Evolutionary conservation across 1,284 basidiomycete genomes (phyloP).

Genomic region (Moesziomyces sp.): DNA sequence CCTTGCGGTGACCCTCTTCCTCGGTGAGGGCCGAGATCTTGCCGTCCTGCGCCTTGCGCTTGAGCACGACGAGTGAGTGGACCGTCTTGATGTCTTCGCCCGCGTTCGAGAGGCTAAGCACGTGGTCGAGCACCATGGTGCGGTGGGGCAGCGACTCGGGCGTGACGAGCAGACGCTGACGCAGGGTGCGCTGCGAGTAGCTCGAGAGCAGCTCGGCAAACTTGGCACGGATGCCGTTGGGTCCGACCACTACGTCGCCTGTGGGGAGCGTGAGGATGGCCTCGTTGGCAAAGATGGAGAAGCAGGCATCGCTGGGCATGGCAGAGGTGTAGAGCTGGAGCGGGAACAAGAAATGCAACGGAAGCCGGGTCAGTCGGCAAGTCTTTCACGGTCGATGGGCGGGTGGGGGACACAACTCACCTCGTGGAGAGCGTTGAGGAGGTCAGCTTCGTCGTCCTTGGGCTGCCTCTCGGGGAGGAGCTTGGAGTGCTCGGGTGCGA

Average conservation of each 20-base stretch:
- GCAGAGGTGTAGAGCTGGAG: conserved; percentile 52
- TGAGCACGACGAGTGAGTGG: conserved; percentile 62
- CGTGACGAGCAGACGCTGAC: conserved; percentile 60
- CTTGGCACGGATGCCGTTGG: conserved; percentile 37
- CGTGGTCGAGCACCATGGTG: conserved; percentile 62
- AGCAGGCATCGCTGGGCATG: conserved; percentile 28
- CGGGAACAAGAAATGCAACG: not conserved
- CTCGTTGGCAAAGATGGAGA: conserved; percentile 57
- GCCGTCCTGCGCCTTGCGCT: conserved; percentile 60
- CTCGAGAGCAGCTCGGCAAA: conserved; percentile 40
- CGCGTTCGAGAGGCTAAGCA: conserved; percentile 38
- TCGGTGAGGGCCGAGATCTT: conserved; percentile 59
- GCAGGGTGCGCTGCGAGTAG: conserved; percentile 34
- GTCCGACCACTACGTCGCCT: conserved; percentile 62
- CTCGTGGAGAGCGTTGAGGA: conserved; percentile 52
- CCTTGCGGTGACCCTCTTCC: conserved; percentile 65
- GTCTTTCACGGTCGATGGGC: not conserved
- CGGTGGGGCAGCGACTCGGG: conserved; percentile 59
- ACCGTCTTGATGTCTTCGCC: conserved; percentile 32
- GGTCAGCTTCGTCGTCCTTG: conserved; percentile 51
- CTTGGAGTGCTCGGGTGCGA: conserved; percentile 65
- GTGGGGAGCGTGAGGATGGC: conserved; percentile 61
- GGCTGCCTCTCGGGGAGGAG: conserved; percentile 61
- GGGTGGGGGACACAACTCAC: conserved; percentile 19
- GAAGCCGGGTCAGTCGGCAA: conserved; percentile 3